Evolutionary conservation across 164 flowering plant genomes (phyloP), one percentile per base, ranked within the genome.

Genomic region (Chloranthus sessilifolius): DNA sequence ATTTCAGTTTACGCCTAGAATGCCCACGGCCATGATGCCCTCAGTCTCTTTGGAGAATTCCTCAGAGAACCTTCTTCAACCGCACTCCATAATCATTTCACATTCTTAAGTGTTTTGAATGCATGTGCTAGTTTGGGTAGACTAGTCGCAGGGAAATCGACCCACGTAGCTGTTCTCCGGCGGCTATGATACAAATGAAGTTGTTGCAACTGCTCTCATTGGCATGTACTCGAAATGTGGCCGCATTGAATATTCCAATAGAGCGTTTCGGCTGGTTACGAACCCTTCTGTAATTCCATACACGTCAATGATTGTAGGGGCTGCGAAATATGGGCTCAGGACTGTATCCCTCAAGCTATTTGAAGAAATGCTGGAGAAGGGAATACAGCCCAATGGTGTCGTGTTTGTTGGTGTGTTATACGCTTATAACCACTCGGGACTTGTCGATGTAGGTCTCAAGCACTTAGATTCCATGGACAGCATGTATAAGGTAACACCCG

Each of bases 221-320:
- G 89, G 82, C 67, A 80, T 82, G 85, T 85, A 82, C 57, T 76
- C 79, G 1, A 82, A 85, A 65, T 80, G 85, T 58, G 95, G 95
- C 26, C 68, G 64, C 33, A 21, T 82, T 27, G 30, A 22, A 10
- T 74, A 74, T 58, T 77, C 81, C 2, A 38, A 37, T 8, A 75
- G 66, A 61, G 69, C 78, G 2, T 85, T 85, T 22, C 40, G 56
- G 15, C 56, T 45, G 35, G 69, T 80, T 17, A 21, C 28, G 9
- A 53, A 67, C 45, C 82, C 79, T 1, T 66, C 64, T 28, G 75
- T 80, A 12, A 71, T 83, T 21, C 53, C 77, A 2, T 83, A 71
- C 30, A 76, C 82, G 1, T 71, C 84, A 0, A 71, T 83, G 69
- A 75, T 83, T 16, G 74, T 73, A 1, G 78, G 80, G 35, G 62